Evolutionary conservation across 2,329 filamentous ascomycete genomes (phyloP), one percentile per base, ranked within the genome.

Genomic region (Escovopsis sp.): DNA sequence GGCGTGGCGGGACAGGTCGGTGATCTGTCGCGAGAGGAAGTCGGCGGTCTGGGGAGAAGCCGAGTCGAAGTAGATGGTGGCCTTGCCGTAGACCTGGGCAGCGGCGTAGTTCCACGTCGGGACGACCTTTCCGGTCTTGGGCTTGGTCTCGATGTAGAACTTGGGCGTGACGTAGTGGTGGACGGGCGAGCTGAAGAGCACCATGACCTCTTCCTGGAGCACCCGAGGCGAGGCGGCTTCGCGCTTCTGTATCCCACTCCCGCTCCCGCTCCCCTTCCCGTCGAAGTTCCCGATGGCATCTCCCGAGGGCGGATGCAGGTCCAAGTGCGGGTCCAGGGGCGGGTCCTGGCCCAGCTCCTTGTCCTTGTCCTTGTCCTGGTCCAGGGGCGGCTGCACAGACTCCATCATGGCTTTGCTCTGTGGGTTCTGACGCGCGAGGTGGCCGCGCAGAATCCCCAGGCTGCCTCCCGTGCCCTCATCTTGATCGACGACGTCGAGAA

Each of bases 41-140:
- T 41, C 39, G 0, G 49, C 46, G 0, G 70, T 69, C 16, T 63
- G 59, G 0, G 54, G 45, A 0, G 61, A 49, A 31, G 60, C 60
- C 5, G 63, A 46, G 37, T 79, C 67, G 38, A 56, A 65, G 42
- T 65, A 70, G 4, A 79, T 53, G 0, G 41, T 67, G 1, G 69
- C 68, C 2, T 52, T 62, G 2, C 76, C 76, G 43, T 79, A 79
- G 0, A 61, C 71, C 51, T 81, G 72, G 0, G 66, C 75, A 0
- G 76, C 73, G 0, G 71, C 61, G 45, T 81, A 82, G 51, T 82
- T 75, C 77, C 76, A 81, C 0, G 76, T 82, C 1, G 75, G 75
- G 5, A 78, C 76, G 0, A 79, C 76, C 44, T 81, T 81, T 10
- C 66, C 76, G 0, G 67, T 74, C 0, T 46, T 49, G 0, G 74